Evolutionary conservation across 2,329 filamentous ascomycete genomes (phyloP), one percentile per base, ranked within the genome.

Genomic region (Moelleriella libera): DNA sequence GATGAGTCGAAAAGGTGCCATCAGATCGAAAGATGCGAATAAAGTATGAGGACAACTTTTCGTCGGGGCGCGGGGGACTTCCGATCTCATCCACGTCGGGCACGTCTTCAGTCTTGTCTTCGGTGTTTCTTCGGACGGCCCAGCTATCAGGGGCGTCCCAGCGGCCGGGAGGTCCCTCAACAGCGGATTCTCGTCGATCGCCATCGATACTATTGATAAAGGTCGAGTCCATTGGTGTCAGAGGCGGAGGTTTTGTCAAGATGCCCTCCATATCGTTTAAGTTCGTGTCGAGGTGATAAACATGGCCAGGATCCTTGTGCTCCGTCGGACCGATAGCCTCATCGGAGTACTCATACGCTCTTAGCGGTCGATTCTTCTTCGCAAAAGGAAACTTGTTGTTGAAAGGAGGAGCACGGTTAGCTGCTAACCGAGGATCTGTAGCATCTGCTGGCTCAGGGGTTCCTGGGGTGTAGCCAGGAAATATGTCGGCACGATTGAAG

Each of bases 61-160:
- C 84, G 48, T 90, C 85, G 2, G 82, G 76, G 45, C 78, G 77
- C 6, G 78, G 72, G n/a, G 79, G 74, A 45, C 78, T 76, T 44
- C 78, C 81, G 30, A 75, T 69, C 47, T 90, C 84, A 52, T 88
- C 84, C 11, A 76, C 69, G 48, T 88, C 84, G 1, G 71, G 68
- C 5, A 61, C 67, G 55, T 70, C 75, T 54, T 61, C 58, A n/a
- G 73, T 69, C 51, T 75, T 75, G 47, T 87, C 83, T 54, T 88
- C 82, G 6, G 76, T 78, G 43, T 73, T 73, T 50, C 80, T 82
- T 55, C 85, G 86, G 30, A 97, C 90, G 45, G 86, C 88, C 92
- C 92, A 98, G 61, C 89, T 96, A 63, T 97, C 90, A 1, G 92
- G 90, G 4, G 89, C 89, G 62, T 94, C 86, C 90, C 90, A 98